Base-by-base conservation (phyloP, 495 filamentous ascomycete species). In the Articulospora tetracladia region DNA sequence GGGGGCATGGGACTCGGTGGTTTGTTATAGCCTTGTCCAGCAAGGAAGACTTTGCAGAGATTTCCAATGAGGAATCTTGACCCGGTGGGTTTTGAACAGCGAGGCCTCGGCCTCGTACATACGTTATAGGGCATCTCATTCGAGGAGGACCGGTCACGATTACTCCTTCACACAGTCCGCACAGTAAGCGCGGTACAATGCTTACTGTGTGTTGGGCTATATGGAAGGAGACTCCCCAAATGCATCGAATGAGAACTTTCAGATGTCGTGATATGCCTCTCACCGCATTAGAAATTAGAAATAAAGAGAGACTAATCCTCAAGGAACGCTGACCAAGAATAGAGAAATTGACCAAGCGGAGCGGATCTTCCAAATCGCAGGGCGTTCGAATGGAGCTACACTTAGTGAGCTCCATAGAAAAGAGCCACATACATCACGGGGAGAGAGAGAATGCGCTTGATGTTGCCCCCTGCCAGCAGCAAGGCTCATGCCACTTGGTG, bases 361-460 rank as follows among this genome's bases (percentile, higher is more conserved):
- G 19, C 48, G 20, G 20, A 26, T 24, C 28, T 54, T 34, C 8
- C 51, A 4, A 32, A 23, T 25, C 23, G 13, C 8, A 3, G 24
- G 49, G 19, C 24, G 10, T 39, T 39, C n/a, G 10, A 47, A 7
- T 47, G 20, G 41, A 47, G 17, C 20, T 19, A n/a, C 3, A 17
- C 41, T 47, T 32, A 60, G 50, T 49, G 51, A 60, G 51, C 25
- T 25, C 58, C 39, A 11, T 28, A 19, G 6, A 47, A 10, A 23
- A 48, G 26, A 27, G 58, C 50, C 58, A 60, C 58, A 48, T 32
- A 55, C 58, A 60, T 60, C 58, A 60, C 58, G 25, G 36, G 15
- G 25, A 27, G 30, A 26, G 17, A 24, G 8, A 36, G 11, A 12
- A 27, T 60, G 41, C 58, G 51, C 58, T 25, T 55, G 25, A 48